A percentile compares a stretch with the other conserved stretches of the same genome.
Conservation (phyloP, 2,329 filamentous ascomycete genomes). For the Claviceps fusiformis region DNA sequence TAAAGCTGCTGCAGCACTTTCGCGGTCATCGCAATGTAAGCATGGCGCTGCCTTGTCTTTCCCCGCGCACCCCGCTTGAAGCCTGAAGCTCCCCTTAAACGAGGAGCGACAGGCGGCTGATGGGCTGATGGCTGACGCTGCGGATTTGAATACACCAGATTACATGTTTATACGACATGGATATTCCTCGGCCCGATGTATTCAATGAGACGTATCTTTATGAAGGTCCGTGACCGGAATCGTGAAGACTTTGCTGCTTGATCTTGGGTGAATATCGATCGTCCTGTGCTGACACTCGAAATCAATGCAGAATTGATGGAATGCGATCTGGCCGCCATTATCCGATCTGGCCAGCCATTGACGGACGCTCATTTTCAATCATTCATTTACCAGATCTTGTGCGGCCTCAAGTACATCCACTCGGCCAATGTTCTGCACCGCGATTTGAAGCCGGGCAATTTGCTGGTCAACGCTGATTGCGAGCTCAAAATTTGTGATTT, state of each 20-base stretch:
- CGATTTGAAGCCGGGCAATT: conserved; percentile 91
- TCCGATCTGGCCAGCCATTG: conserved; percentile 88
- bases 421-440: conserved; percentile 95
- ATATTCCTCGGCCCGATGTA: conserved; percentile 90
- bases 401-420: conserved; percentile 97
- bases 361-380: conserved; percentile 99
- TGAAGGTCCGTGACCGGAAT: conserved; percentile 49
- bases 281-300: neutral
- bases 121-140: neutral
- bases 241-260: neutral
- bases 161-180: conserved; percentile 98
- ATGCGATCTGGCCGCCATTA: conserved; percentile 94
- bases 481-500: conserved; percentile 99
- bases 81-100: neutral
- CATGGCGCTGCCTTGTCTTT: conserved; percentile 9
- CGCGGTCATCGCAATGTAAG: conserved; percentile 74
- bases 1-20: conserved; percentile 97
- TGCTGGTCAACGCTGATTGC: conserved; percentile 96
- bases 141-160: conserved; percentile 44
- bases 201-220: conserved; percentile 99
- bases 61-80: neutral
- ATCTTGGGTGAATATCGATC: neutral
- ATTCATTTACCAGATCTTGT: conserved; percentile 99
- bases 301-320: conserved; percentile 77
- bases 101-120: neutral